Percentiles rank a stretch among this genome's conserved stretches.
phyloP scores from a whole-genome alignment of 148 eudicot genomes.

The Rhododendron griersonianum region DNA sequence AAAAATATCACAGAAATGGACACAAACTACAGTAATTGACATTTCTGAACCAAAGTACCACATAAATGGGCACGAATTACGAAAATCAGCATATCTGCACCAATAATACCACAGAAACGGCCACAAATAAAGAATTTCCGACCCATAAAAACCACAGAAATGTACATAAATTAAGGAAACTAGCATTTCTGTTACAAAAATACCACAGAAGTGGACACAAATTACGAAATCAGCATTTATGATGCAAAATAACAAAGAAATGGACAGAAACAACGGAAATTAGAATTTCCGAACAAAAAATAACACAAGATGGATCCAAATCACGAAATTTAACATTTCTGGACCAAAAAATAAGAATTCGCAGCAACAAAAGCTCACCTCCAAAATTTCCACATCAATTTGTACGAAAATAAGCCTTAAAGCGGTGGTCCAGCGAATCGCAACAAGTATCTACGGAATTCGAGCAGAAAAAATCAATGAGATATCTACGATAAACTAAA shows the following conservation, averaged over 20 bases:
- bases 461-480: neutral
- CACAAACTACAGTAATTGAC: too few relatives aligned
- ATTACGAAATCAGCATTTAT: neutral
- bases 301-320: neutral
- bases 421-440: neutral
- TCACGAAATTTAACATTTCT: neutral
- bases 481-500: neutral
- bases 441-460: neutral
- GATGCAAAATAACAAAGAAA: neutral
- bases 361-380: neutral
- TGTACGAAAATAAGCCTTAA: neutral
- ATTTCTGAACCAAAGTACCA: too few relatives aligned
- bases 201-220: neutral
- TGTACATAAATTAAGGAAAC: neutral
- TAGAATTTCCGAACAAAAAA: neutral
- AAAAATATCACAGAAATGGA: neutral
- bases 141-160: neutral
- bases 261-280: neutral
- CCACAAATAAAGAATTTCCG: neutral
- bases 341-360: neutral
- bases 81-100: too few relatives aligned
- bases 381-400: neutral
- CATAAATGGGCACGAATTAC: too few relatives aligned
- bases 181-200: neutral
- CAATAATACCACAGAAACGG: neutral